Conservation (phyloP, 2,329 filamentous ascomycete species). For the Apiospora phragmitis region DNA sequence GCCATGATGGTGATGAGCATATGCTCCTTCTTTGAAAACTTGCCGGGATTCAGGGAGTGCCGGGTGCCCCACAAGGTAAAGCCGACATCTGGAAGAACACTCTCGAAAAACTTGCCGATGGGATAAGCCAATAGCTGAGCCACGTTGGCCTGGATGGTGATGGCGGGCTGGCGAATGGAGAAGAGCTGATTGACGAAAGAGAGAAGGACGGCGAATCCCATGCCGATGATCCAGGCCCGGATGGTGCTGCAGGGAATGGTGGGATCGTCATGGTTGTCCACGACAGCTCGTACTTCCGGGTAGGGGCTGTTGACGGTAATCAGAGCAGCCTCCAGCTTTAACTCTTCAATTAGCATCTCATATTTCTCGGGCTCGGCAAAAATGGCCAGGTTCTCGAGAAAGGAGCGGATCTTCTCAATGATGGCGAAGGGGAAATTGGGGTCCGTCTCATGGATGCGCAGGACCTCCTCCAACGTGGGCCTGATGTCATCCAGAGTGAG, state of each 20-base stretch:
- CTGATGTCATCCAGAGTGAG: slow-evolving; percentile 25
- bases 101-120: slow-evolving; percentile 36
- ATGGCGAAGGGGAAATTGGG: slow-evolving; percentile 47
- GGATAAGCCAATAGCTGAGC: slow-evolving; percentile 42
- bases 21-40: slow-evolving; percentile 60
- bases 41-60: slow-evolving; percentile 55
- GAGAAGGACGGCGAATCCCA: slow-evolving; percentile 34
- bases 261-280: slow-evolving; percentile 41
- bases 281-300: slow-evolving; percentile 45
- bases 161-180: slow-evolving; percentile 41
- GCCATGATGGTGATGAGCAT: slow-evolving; percentile 59
- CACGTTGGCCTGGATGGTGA: slow-evolving; percentile 40
- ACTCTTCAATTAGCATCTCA: slow-evolving; percentile 31
- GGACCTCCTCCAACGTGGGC: slow-evolving; percentile 37
- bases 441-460: slow-evolving; percentile 44
- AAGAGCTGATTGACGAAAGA: slow-evolving; percentile 41
- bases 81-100: slow-evolving; percentile 33
- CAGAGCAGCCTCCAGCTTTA: slow-evolving; percentile 35
- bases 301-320: slow-evolving; percentile 38
- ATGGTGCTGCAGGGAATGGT: slow-evolving; percentile 42
- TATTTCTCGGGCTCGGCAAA: slow-evolving; percentile 39
- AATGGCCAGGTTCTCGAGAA: slow-evolving; percentile 31
- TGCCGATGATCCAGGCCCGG: slow-evolving; percentile 39
- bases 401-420: slow-evolving; percentile 40
- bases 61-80: slow-evolving; percentile 41